Evolutionary conservation across 2,329 filamentous ascomycete genomes (phyloP).

Genomic region (Cercospora janseana): DNA sequence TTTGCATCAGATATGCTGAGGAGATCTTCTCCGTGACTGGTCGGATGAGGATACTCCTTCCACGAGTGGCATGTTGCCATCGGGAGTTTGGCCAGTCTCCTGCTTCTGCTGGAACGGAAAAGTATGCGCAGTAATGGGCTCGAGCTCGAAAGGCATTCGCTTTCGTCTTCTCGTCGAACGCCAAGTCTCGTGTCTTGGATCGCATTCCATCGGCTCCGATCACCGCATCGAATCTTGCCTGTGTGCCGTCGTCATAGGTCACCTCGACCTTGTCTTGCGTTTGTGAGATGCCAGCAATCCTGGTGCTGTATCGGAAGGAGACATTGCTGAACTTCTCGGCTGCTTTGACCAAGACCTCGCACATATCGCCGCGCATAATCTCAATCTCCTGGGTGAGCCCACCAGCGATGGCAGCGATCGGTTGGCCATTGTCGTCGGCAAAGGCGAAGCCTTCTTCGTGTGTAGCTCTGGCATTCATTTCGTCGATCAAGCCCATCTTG

Average conservation of each 20-base stretch:
- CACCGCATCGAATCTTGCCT: conserved; percentile 28
- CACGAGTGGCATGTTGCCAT: conserved; percentile 21
- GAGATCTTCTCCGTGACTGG: conserved; percentile 18
- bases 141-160: conserved; percentile 12
- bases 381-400: conserved; percentile 26
- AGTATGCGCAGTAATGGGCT: conserved; percentile 29
- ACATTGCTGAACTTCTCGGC: conserved; percentile 16
- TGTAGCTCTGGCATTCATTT: conserved; percentile 27
- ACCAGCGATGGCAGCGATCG: conserved; percentile 12
- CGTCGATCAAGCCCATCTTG: conserved; percentile 27
- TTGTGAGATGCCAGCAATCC: conserved; percentile 7
- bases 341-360: conserved; percentile 41
- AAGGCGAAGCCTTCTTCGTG: conserved; percentile 29
- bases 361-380: conserved; percentile 51
- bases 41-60: conserved; percentile 21
- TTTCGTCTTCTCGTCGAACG: conserved; percentile 23
- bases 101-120: conserved; percentile 23
- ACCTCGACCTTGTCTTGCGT: conserved; percentile 2
- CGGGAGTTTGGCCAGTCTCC: conserved; percentile 22
- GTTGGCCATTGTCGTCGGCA: conserved; percentile 24
- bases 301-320: conserved; percentile 10
- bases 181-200: conserved; percentile 31
- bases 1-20: conserved; percentile 20
- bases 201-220: conserved; percentile 38
- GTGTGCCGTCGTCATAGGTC: conserved; percentile 12